phyloP scores from a whole-genome alignment of 2,329 filamentous ascomycete genomes.

The Alternaria sp. region DNA sequence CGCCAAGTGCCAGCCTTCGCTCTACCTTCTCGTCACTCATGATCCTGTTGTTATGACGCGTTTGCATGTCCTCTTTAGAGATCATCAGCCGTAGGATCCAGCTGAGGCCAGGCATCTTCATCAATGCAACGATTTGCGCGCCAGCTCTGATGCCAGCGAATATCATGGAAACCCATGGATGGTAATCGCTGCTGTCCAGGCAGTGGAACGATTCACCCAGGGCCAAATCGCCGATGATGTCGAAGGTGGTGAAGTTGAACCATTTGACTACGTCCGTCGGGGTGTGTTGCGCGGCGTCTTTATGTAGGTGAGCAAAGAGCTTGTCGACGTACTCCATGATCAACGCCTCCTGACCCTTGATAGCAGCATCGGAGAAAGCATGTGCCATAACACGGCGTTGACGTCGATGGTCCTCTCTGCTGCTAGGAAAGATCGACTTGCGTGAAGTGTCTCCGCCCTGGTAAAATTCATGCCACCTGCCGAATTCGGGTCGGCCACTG shows the following conservation, averaged over 20 bases:
- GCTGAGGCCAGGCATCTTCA: not conserved
- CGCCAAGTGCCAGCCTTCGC: not conserved
- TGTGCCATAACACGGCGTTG: slow-evolving; percentile 38
- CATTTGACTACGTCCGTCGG: slow-evolving; percentile 24
- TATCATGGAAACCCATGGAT: slow-evolving; percentile 38
- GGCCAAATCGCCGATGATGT: slow-evolving; percentile 51
- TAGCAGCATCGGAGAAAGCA: slow-evolving; percentile 46
- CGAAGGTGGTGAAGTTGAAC: slow-evolving; percentile 49
- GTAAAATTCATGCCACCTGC: not conserved
- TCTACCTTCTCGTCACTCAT: not conserved
- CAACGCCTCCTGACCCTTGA: slow-evolving; percentile 44
- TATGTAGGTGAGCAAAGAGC: not conserved
- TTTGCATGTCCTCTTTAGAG: not conserved
- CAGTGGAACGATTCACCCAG: slow-evolving; percentile 51
- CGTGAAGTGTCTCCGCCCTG: not conserved
- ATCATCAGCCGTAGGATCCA: not conserved
- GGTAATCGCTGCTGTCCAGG: slow-evolving; percentile 36
- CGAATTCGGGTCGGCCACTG: not conserved
- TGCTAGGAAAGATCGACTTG: slow-evolving; percentile 3
- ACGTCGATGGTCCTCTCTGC: slow-evolving; percentile 32
- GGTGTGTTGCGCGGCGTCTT: not conserved
- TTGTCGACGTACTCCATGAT: slow-evolving; percentile 40
- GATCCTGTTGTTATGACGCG: not conserved
- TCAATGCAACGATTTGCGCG: not conserved
- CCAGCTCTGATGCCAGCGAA: not conserved